A percentile compares a stretch with the other conserved stretches of the same genome.
phyloP scores from a whole-genome alignment of 352 stramenopile species.

The Phytopythium kandeliae region DNA sequence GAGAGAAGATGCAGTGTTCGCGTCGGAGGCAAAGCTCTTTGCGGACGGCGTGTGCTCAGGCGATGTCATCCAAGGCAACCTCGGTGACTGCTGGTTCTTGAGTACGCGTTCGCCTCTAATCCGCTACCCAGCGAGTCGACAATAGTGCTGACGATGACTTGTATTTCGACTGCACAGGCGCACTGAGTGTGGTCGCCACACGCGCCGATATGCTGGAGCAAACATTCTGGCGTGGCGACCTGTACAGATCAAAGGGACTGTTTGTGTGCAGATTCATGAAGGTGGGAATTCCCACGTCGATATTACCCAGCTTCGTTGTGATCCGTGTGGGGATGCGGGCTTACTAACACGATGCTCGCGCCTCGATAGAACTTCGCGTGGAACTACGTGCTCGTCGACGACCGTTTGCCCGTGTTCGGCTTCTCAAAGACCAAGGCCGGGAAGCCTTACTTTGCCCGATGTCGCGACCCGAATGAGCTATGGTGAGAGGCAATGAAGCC shows the following conservation, averaged over 20 bases:
- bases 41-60: conserved; percentile 64
- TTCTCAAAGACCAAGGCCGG: conserved; percentile 76
- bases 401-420: conserved; percentile 80
- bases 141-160: too few species aligned
- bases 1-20: conserved; percentile 29
- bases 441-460: conserved; percentile 81
- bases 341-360: background rate
- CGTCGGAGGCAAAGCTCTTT: conserved; percentile 67
- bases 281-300: conserved; percentile 17
- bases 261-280: conserved; percentile 93
- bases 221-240: conserved; percentile 70
- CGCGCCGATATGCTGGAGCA: conserved; percentile 72
- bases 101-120: conserved; percentile 33
- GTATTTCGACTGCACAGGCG: conserved; percentile 47
- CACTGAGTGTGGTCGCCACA: conserved; percentile 84
- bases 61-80: conserved; percentile 86
- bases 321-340: background rate
- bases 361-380: conserved; percentile 74
- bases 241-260: conserved; percentile 70
- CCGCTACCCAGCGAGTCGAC: too few species aligned
- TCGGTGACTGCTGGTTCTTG: conserved; percentile 92
- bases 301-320: background rate
- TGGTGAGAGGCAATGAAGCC: too few species aligned
- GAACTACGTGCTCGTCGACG: conserved; percentile 92
- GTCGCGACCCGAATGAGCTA: conserved; percentile 81